These are phyloP conservation scores for Catunica adiposa DNA, from an alignment of 2,329 filamentous ascomycete species.

Conservation along the genomic window DNA sequence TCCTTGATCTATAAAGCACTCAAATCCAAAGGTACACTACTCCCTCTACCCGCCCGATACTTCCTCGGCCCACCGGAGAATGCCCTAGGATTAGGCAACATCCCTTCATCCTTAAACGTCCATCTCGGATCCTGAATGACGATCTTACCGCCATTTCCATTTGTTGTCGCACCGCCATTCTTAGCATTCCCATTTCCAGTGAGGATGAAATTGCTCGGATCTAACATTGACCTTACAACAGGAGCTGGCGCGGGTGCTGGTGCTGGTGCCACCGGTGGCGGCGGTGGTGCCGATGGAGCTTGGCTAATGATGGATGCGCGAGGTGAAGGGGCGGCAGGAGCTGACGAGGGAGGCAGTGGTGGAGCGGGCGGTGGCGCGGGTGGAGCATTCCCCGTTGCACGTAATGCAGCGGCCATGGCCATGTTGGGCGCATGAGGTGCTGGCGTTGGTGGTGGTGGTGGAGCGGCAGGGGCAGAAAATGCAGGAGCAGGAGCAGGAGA, in stretches of 20 bases:
- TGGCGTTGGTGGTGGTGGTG: not conserved
- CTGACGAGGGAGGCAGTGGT: conserved; percentile 22
- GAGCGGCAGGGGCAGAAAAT: not conserved
- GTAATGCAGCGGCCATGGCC: conserved; percentile 13
- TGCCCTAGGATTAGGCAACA: conserved; percentile 70
- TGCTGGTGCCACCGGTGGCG: conserved; percentile 19
- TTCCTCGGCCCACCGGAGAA: conserved; percentile 59
- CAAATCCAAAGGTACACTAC: conserved; percentile 83
- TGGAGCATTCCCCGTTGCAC: conserved; percentile 15
- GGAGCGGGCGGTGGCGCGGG: conserved; percentile 24
- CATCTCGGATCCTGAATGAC: conserved; percentile 65
- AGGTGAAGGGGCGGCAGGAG: conserved; percentile 17
- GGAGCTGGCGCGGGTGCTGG: conserved; percentile 21
- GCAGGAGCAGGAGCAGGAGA: conserved; percentile 17
- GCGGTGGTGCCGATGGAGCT: conserved; percentile 23
- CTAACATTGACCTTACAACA: conserved; percentile 45
- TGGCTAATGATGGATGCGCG: conserved; percentile 16
- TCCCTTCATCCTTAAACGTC: conserved; percentile 68
- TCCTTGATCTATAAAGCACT: too few relatives aligned
- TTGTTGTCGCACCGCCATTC: conserved; percentile 25
- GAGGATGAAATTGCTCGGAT: conserved; percentile 62
- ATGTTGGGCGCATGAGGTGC: conserved; percentile 6
- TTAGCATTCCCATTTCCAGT: conserved; percentile 41
- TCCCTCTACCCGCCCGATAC: conserved; percentile 82
- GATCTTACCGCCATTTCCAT: conserved; percentile 25